Evolutionary conservation across 768 basidiomycete genomes (phyloP).

Genomic region (Gymnopilus junonius): DNA sequence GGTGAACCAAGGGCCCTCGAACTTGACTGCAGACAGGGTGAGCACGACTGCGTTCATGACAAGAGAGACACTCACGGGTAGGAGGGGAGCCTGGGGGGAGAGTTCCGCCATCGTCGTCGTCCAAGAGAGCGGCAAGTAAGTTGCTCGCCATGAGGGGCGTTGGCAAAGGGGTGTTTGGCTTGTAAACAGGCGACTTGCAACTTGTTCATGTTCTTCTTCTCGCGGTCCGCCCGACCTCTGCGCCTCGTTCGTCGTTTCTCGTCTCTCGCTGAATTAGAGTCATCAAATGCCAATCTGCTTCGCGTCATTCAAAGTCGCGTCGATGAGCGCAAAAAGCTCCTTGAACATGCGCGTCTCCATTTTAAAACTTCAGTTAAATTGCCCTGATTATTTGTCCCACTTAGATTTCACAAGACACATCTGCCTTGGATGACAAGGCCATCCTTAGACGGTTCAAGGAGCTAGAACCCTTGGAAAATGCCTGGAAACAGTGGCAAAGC

Average conservation of each 20-base stretch:
- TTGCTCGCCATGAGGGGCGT: slow-evolving; percentile 21
- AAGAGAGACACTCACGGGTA: slow-evolving; percentile 47
- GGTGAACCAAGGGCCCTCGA: slow-evolving; percentile 94
- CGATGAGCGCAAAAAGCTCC: slow-evolving; percentile 48
- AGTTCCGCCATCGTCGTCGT: slow-evolving; percentile 42
- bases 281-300: slow-evolving; percentile 53
- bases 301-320: slow-evolving; percentile 58
- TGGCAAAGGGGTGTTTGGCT: slow-evolving; percentile 4
- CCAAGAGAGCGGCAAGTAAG: slow-evolving; percentile 25
- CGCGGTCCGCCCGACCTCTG: background rate
- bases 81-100: slow-evolving; percentile 70
- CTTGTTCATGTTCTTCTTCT: slow-evolving; percentile 21
- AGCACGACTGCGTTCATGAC: slow-evolving; percentile 3
- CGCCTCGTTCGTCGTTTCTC: slow-evolving; percentile 1
- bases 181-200: background rate
- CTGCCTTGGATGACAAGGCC: slow-evolving; percentile 59
- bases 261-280: slow-evolving; percentile 3
- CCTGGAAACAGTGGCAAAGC: slow-evolving; percentile 70
- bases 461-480: slow-evolving; percentile 64
- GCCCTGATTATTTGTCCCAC: slow-evolving; percentile 8
- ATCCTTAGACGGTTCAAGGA: slow-evolving; percentile 69
- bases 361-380: background rate
- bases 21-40: slow-evolving; percentile 55
- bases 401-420: slow-evolving; percentile 58
- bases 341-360: slow-evolving; percentile 43